These are phyloP conservation scores for Penicillium glabrum DNA, from an alignment of 2,329 filamentous ascomycete genomes.

Conservation along the genomic window DNA sequence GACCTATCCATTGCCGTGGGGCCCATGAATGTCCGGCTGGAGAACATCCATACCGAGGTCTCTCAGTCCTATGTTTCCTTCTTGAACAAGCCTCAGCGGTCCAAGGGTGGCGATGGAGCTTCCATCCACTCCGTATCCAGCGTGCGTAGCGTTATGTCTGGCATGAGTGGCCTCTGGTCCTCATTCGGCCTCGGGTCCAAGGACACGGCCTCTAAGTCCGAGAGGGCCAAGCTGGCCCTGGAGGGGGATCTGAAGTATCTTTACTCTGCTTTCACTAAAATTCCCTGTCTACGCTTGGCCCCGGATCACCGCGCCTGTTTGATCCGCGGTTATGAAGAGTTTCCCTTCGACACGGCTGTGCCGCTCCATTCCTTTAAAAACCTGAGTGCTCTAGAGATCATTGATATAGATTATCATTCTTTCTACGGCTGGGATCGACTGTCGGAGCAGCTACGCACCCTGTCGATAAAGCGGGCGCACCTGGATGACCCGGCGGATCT, in stretches of 20 bases:
- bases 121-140: constrained; percentile 96
- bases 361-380: constrained; percentile 98
- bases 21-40: constrained; percentile 91
- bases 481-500: constrained; percentile 90
- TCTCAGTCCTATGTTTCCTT: constrained; percentile 94
- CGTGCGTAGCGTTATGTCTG: constrained; percentile 94
- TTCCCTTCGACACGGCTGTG: constrained; percentile 95
- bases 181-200: constrained; percentile 79
- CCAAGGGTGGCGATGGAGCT: constrained; percentile 74
- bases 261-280: constrained; percentile 98
- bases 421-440: constrained; percentile 97
- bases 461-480: constrained; percentile 83
- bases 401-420: constrained; percentile 92
- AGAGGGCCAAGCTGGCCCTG: constrained; percentile 83
- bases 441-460: constrained; percentile 84
- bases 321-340: constrained; percentile 93
- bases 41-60: constrained; percentile 87
- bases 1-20: constrained; percentile 87
- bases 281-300: constrained; percentile 83
- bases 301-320: constrained; percentile 91
- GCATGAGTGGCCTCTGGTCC: constrained; percentile 91
- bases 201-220: constrained; percentile 76
- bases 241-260: constrained; percentile 91
- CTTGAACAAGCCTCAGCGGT: constrained; percentile 76
- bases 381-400: constrained; percentile 87